Evolutionary conservation across 164 flowering plant species (phyloP), one percentile per base, ranked within the genome.

Genomic region (Chimonanthus salicifolius): DNA sequence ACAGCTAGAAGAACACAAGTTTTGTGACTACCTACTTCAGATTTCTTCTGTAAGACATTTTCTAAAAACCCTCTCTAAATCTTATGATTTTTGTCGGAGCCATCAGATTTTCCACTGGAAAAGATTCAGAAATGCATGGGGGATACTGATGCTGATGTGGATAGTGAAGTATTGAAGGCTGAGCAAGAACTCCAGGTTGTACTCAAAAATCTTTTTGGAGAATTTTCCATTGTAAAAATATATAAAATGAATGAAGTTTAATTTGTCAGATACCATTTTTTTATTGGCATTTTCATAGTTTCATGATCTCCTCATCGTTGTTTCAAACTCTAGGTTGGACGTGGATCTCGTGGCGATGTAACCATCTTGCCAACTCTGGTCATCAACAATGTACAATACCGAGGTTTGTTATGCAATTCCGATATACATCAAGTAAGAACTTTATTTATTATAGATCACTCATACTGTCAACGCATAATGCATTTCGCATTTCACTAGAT

Each of bases 281-380:
- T 2, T 13, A 10, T 54, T 54, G 16, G 11, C 16, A 11, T 54
- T 33, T 66, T 7, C 21, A 6, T 63, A 3, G 44, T 63, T 7
- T 44, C 48, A 66, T 58, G 16, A 67, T 1, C 33, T 68, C 21
- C 64, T 62, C 47, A 18, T 13, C 1, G 33, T 33, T n/a, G 62
- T 49, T 70, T 0, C 70, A 16, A 58, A 44, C 66, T 68, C 71
- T 62, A 94, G 98, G 84, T 90, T 79, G 98, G 98, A 3, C 81
- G 78, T 77, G 98, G 97, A 76, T 79, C 90, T 71, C 97, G 96
- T 63, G 93, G 98, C 7, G 98, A 94, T 79, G 89, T 94, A 70
- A 89, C 98, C 74, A 94, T 94, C 81, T 86, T 94, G 85, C 98
- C 98, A 58, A 94, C 98, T 33, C 78, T 94, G 77, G 91, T 94